Evolutionary conservation across 2,329 filamentous ascomycete species (phyloP).

Genomic region (Neofusicoccum parvum): DNA sequence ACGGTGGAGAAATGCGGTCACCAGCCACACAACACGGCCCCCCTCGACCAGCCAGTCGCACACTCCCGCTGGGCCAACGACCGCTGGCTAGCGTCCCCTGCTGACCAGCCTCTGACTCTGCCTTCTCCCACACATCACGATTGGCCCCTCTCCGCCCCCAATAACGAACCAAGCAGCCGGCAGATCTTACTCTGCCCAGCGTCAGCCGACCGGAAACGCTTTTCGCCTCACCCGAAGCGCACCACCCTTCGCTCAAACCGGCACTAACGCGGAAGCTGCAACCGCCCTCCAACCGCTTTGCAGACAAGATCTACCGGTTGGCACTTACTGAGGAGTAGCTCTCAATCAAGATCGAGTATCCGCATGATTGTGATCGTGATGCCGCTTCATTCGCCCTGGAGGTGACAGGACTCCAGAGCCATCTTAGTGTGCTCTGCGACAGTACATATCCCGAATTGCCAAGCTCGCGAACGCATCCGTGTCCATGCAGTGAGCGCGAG

Average conservation of each 20-base stretch:
- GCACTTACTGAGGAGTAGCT: not conserved
- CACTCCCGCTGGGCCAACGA: not conserved
- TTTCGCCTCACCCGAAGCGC: not conserved
- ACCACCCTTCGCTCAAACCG: not conserved
- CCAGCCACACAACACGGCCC: not conserved
- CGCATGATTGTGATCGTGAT: too few relatives aligned
- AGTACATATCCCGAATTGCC: too few relatives aligned
- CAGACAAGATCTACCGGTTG: not conserved
- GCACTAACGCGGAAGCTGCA: not conserved
- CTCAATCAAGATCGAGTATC: too few relatives aligned
- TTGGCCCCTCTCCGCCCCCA: constrained; percentile 9
- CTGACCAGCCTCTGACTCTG: not conserved
- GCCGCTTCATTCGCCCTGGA: too few relatives aligned
- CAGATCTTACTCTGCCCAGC: constrained; percentile 8
- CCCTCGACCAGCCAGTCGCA: not conserved
- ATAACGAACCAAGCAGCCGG: not conserved
- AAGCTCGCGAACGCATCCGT: too few relatives aligned
- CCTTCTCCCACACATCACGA: not conserved
- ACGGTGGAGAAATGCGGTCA: not conserved
- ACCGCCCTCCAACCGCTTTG: not conserved
- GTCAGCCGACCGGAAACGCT: constrained; percentile 4
- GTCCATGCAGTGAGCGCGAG: too few relatives aligned
- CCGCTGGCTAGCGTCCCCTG: not conserved
- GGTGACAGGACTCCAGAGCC: too few relatives aligned
- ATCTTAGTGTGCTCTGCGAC: too few relatives aligned